phyloP scores from a whole-genome alignment of 129 eudicot species.

The Rutidosis leptorrhynchoides region DNA sequence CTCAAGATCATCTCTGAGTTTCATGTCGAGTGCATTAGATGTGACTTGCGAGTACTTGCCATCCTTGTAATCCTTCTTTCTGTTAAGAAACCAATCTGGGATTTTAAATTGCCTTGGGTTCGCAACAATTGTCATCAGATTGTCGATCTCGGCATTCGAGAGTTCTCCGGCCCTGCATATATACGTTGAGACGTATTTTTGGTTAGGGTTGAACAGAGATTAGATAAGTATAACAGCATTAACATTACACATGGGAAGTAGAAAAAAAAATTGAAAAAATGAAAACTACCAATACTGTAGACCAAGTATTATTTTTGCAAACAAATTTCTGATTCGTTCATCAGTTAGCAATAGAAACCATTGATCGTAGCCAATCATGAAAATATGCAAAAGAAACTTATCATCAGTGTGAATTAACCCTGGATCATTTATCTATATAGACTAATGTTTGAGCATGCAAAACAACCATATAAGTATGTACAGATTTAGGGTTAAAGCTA shows the following conservation, averaged over 20 bases:
- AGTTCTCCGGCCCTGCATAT: constrained; percentile 70
- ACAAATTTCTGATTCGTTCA: too few relatives aligned
- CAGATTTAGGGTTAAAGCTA: too few relatives aligned
- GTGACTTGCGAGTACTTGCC: constrained; percentile 69
- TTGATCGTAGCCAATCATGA: too few relatives aligned
- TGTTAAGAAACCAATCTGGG: constrained; percentile 73
- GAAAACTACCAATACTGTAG: neutral
- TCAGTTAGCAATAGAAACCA: too few relatives aligned
- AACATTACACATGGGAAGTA: neutral
- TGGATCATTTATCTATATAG: too few relatives aligned
- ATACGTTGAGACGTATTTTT: neutral
- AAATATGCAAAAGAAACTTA: too few relatives aligned
- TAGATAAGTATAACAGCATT: neutral
- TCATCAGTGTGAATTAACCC: too few relatives aligned
- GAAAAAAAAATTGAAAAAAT: neutral
- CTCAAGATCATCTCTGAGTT: constrained; percentile 73
- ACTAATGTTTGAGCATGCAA: too few relatives aligned
- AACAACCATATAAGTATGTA: neutral
- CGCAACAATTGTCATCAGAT: constrained; percentile 60
- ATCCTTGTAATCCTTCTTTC: constrained; percentile 81
- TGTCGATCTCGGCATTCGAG: constrained; percentile 53
- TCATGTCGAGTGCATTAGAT: constrained; percentile 78
- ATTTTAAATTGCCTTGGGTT: constrained; percentile 71
- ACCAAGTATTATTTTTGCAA: too few relatives aligned
- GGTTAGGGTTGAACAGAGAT: neutral